Percentiles rank a stretch among this genome's conserved stretches.
Conservation (phyloP, 116 monocot species). For the Iris pallida region DNA sequence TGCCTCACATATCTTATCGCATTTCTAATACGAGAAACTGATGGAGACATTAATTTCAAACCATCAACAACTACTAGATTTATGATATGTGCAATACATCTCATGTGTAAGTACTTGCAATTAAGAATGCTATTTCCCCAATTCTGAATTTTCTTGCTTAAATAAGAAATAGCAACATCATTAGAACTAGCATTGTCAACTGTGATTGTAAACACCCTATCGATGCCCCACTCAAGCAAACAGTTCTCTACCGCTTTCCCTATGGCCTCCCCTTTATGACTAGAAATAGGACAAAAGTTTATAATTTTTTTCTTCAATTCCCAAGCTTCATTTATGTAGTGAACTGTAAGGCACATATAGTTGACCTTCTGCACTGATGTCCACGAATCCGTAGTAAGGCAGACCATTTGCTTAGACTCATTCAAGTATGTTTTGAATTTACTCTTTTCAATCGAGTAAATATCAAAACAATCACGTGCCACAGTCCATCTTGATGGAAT, state of each 20-base stretch:
- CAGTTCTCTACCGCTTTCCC: neutral
- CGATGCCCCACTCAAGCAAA: neutral
- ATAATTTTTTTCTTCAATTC: neutral
- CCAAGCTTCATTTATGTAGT: neutral
- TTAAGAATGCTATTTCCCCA: neutral
- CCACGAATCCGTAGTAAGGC: neutral
- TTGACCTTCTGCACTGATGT: neutral
- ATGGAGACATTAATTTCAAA: too few species aligned
- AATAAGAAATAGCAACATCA: neutral
- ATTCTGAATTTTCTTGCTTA: neutral
- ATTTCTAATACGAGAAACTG: neutral
- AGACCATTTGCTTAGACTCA: neutral
- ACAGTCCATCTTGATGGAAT: neutral
- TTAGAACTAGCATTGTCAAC: constrained; percentile 7
- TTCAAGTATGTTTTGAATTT: neutral
- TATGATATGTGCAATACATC: neutral
- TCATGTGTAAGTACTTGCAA: neutral
- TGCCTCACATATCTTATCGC: neutral
- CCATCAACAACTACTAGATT: neutral
- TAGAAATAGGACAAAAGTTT: neutral
- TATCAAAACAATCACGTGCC: constrained; percentile 4
- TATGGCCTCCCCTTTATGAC: neutral
- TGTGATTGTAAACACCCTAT: neutral
- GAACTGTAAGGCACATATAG: neutral
- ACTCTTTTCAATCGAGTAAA: constrained; percentile 1